Conservation (phyloP, 208 protist species). For the Trypanosoma melophagium region DNA sequence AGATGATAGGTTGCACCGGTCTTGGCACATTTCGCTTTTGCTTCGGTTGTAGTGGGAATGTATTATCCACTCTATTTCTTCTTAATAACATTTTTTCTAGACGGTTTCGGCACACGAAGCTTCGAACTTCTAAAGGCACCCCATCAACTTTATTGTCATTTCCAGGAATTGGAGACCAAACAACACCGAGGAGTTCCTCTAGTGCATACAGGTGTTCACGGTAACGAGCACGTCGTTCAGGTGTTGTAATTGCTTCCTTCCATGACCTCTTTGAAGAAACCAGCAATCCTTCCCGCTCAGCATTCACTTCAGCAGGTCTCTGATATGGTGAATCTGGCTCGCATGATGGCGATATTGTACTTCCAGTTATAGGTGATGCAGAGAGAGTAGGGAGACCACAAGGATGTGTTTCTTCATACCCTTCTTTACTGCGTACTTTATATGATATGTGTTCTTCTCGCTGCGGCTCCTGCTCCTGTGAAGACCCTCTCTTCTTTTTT, state of each 20-base stretch:
- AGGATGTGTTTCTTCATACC: too few species aligned
- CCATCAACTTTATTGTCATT: not conserved
- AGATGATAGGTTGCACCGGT: too few species aligned
- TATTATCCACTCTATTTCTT: not conserved
- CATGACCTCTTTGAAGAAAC: not conserved
- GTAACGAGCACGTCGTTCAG: slow-evolving; percentile 17
- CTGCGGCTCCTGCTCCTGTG: too few species aligned
- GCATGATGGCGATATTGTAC: too few species aligned
- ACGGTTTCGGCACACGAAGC: slow-evolving; percentile 26
- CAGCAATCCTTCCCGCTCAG: not conserved
- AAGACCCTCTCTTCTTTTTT: not conserved
- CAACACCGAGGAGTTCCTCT: slow-evolving; percentile 26
- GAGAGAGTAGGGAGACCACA: too few species aligned
- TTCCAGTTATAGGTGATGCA: too few species aligned
- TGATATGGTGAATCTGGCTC: too few species aligned
- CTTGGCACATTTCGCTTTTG: not conserved
- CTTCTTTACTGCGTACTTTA: too few species aligned
- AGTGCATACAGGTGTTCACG: slow-evolving; percentile 24
- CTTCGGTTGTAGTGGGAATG: not conserved
- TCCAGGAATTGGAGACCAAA: not conserved
- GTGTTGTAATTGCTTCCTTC: slow-evolving; percentile 1
- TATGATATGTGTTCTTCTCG: too few species aligned
- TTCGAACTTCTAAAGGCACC: slow-evolving; percentile 18
- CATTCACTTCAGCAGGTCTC: too few species aligned
- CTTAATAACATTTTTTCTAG: slow-evolving; percentile 8